Percentiles rank a stretch among this genome's conserved stretches.
These are phyloP conservation scores for Acanthochlamys bracteata DNA, from an alignment of 106 monocot genomes.

Conservation along the genomic window DNA sequence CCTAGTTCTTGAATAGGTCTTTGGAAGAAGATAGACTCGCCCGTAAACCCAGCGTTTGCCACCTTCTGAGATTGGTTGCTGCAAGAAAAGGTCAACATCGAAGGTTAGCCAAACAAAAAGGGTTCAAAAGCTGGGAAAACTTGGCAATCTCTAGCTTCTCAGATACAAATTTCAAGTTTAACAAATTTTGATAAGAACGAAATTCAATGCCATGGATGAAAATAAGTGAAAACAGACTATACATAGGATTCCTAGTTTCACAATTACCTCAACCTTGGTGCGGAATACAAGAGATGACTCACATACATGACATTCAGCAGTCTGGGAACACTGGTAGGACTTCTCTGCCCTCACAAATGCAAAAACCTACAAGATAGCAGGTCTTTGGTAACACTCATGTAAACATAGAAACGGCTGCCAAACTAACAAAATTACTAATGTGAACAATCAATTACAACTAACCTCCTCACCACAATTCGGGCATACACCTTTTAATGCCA, in stretches of 20 bases:
- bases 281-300: conserved; percentile 57
- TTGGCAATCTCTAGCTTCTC: no score
- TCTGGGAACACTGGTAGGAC: conserved; percentile 38
- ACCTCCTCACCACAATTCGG: conserved; percentile 99
- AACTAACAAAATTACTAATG: background rate
- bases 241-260: no score
- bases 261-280: conserved; percentile 70
- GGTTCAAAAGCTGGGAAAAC: no score
- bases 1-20: conserved; percentile 3
- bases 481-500: conserved; percentile 88
- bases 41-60: conserved; percentile 64
- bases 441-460: background rate
- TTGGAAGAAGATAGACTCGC: conserved; percentile 59
- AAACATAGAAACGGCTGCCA: no score
- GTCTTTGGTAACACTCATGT: no score
- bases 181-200: conserved; percentile 5
- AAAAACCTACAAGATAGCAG: conserved; percentile 80
- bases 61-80: conserved; percentile 32
- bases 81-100: conserved; percentile 9
- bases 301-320: conserved; percentile 85
- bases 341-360: conserved; percentile 70
- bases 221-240: no score
- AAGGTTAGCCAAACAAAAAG: no score
- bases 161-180: conserved; percentile 1
- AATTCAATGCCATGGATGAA: no score